Evolutionary conservation across 768 basidiomycete genomes (phyloP).

Genomic region (Termitomyces sp.): DNA sequence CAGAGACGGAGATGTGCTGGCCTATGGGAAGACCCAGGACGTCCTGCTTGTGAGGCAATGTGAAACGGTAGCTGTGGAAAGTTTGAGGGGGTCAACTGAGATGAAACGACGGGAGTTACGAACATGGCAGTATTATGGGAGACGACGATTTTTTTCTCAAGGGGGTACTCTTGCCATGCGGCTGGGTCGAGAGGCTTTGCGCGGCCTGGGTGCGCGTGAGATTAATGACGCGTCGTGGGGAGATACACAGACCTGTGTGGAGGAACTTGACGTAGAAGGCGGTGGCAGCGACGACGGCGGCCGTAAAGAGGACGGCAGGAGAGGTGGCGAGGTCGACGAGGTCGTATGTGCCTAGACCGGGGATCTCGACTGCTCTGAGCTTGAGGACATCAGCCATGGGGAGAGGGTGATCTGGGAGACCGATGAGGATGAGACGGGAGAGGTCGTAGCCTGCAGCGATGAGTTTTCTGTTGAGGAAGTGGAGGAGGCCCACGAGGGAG

Average conservation of each 20-base stretch:
- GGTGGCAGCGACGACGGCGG: constrained; percentile 44
- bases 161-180: constrained; percentile 79
- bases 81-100: not conserved
- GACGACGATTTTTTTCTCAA: constrained; percentile 75
- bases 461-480: constrained; percentile 41
- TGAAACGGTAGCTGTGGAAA: constrained; percentile 80
- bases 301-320: constrained; percentile 50
- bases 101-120: constrained; percentile 20
- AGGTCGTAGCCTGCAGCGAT: constrained; percentile 53
- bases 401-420: constrained; percentile 34
- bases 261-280: constrained; percentile 53
- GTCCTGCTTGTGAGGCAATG: constrained; percentile 68
- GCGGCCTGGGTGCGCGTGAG: constrained; percentile 38
- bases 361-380: constrained; percentile 31
- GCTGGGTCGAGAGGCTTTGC: constrained; percentile 67
- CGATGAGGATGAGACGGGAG: constrained; percentile 59
- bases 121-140: constrained; percentile 97
- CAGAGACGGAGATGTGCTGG: constrained; percentile 91
- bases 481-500: constrained; percentile 42
- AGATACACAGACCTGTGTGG: constrained; percentile 32
- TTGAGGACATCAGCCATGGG: constrained; percentile 15
- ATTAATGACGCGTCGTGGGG: constrained; percentile 10
- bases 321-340: constrained; percentile 33
- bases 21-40: constrained; percentile 93
- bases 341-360: constrained; percentile 32